Evolutionary conservation across 176 grass and related monocot species (phyloP), one percentile per base, ranked within the genome.

Genomic region (Leersia perrieri): DNA sequence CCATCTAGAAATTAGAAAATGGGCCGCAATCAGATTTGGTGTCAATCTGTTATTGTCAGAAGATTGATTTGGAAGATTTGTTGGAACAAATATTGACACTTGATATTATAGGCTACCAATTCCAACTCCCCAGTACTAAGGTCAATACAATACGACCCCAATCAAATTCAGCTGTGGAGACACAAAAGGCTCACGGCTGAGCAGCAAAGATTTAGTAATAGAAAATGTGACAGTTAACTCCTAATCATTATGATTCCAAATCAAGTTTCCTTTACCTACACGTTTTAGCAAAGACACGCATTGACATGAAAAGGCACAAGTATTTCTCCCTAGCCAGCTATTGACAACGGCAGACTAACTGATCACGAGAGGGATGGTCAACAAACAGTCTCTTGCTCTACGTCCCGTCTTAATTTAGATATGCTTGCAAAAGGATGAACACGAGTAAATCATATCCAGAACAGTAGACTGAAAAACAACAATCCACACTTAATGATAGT

Each of bases 321-420:
- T 36, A 69, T 60, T 29, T 68, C 40, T 78, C 49, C 31, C 15
- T 11, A 32, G 7, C 1, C 20, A 44, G 55, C 40, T 30, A 23
- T 25, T 75, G 87, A 81, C 27, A 81, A 82, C 65, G 77, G 71
- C 87, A 71, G 64, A 76, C n/a, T 85, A 85, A 89, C 87, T 7
- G 41, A 66, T 18, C 68, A 11, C 7, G 33, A 70, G 31, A 36
- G 23, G 63, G 76, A 81, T 64, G 70, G 76, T 71, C 82, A 76
- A 18, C 77, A 65, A 80, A 76, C 87, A 35, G 63, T 15, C 2
- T 61, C 68, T 16, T 15, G 30, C 3, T 10, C 69, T 53, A 4
- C 22, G 9, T 14, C 23, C 40, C 36, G 7, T 76, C n/a, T 63
- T 32, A 84, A 70, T 34, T 31, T 33, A 49, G 29, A 72, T 65